A percentile compares a stretch with the other conserved stretches of the same genome.
phyloP scores from a whole-genome alignment of 305 asterid species.

The Fraxinus velutina region DNA sequence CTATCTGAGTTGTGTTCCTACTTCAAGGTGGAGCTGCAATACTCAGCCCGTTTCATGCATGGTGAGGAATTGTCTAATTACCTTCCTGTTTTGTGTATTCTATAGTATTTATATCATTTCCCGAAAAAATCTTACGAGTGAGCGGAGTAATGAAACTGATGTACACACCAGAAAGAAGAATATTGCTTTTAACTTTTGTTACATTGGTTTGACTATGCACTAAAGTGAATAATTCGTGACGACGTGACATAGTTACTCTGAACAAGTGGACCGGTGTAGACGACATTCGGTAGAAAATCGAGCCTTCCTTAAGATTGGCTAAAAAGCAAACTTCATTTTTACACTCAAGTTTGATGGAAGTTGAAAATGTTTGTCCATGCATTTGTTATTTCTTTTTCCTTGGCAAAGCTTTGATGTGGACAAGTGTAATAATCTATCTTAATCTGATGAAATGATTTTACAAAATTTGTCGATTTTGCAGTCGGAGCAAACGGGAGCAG shows the following conservation, averaged over 20 bases:
- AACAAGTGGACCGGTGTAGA: background rate
- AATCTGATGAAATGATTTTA: background rate
- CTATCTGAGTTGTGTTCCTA: conserved; percentile 61
- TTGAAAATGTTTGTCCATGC: background rate
- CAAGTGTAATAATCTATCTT: background rate
- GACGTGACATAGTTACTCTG: background rate
- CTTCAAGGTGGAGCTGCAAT: conserved; percentile 60
- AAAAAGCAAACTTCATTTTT: background rate
- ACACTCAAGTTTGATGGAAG: background rate
- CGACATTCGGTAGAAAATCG: background rate
- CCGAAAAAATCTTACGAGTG: background rate
- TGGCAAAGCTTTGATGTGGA: background rate
- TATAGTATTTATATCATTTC: background rate
- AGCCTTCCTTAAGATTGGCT: background rate
- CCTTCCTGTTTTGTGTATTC: background rate
- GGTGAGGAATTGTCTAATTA: conserved; percentile 26
- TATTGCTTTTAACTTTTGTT: background rate
- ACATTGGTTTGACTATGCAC: background rate
- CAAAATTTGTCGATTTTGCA: background rate
- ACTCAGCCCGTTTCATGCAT: conserved; percentile 46
- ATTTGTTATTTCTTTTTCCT: background rate
- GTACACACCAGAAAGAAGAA: background rate
- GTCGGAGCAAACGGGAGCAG: conserved; percentile 44
- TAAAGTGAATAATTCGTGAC: background rate
- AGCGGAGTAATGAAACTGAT: background rate